Evolutionary conservation across 1,139 yeast genomes (phyloP), one percentile per base, ranked within the genome.

Genomic region (Lizanozyma gosingica): DNA sequence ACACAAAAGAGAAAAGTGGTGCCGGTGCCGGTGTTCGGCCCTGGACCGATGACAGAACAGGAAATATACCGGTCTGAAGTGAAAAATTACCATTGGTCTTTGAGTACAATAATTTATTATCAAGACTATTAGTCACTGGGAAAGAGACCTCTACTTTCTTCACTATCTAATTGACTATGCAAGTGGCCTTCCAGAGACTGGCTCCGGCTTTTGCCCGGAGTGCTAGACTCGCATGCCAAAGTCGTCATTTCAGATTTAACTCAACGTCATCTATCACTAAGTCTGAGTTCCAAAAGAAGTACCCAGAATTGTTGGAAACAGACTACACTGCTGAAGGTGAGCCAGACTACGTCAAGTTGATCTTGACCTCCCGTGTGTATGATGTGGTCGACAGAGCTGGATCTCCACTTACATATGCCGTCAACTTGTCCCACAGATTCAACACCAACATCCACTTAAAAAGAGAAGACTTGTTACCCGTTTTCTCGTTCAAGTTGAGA

Each of bases 391-490:
- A 84, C 40, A 59, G 63, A 39, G 74, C 67, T 0, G 97, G 94
- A 47, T 80, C 96, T 0, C 96, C 97, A 2, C 67, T 88, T 36
- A 76, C 86, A 1, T 71, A 72, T 37, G 98, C 96, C 0, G 75
- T 79, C 8, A 80, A 83, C 36, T 67, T 92, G 41, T 81, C 94
- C 2, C 81, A 81, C 41, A 80, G 79, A 53, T 69, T 80, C 17
- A 83, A 83, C 39, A 71, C 95, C 35, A 81, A 81, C 38, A 80
- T 94, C 14, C 71, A 73, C 46, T 67, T 92, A 49, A 92, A 92
- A 55, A 73, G 99, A 49, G 99, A 92, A 59, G 99, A 94, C 55
- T 69, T 88, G 38, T 73, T 87, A 42, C 97, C 99, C 0, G 98
- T 94, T 11, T 92, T 92, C 61, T 84, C 95, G 34, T 92, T 92